Conservation (phyloP, 805 yeast genomes). For the Candida xyloterini region DNA sequence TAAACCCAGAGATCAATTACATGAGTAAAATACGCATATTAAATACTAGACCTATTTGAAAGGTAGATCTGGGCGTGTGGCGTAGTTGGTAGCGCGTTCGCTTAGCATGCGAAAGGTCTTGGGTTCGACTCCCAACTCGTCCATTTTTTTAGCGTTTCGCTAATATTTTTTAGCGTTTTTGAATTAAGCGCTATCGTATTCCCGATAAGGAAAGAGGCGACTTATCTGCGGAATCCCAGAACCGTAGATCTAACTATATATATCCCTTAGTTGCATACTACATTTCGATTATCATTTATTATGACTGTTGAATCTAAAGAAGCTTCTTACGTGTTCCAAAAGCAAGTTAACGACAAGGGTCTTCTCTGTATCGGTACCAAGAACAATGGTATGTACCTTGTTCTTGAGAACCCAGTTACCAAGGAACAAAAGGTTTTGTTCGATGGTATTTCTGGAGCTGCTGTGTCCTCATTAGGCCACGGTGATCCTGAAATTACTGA, state of each 20-base stretch:
- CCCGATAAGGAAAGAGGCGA: conserved; percentile 11
- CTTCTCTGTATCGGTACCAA: conserved; percentile 42
- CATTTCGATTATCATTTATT: neutral
- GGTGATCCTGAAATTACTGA: conserved; percentile 38
- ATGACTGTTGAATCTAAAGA: conserved; percentile 27
- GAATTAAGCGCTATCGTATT: neutral
- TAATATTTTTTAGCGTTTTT: no score
- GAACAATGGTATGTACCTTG: conserved; percentile 42
- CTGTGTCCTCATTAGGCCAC: conserved; percentile 45
- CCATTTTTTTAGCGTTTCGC: conserved; percentile 32
- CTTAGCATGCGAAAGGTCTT: conserved; percentile 79
- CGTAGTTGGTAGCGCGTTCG: conserved; percentile 80
- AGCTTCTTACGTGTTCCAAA: conserved; percentile 43
- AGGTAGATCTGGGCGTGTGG: conserved; percentile 60
- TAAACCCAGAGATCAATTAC: no score
- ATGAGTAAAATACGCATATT: no score
- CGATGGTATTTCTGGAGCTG: conserved; percentile 49
- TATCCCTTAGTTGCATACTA: neutral
- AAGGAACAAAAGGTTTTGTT: conserved; percentile 34
- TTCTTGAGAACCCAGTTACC: conserved; percentile 40
- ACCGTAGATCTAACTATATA: conserved; percentile 3
- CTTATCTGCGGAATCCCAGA: conserved; percentile 11
- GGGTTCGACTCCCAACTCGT: conserved; percentile 78
- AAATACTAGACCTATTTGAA: no score
- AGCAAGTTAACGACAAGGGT: conserved; percentile 35